Percentiles rank a stretch among this genome's conserved stretches.
These are phyloP conservation scores for Fusarium euwallaceae DNA, from an alignment of 2,329 filamentous ascomycete genomes.

Conservation along the genomic window DNA sequence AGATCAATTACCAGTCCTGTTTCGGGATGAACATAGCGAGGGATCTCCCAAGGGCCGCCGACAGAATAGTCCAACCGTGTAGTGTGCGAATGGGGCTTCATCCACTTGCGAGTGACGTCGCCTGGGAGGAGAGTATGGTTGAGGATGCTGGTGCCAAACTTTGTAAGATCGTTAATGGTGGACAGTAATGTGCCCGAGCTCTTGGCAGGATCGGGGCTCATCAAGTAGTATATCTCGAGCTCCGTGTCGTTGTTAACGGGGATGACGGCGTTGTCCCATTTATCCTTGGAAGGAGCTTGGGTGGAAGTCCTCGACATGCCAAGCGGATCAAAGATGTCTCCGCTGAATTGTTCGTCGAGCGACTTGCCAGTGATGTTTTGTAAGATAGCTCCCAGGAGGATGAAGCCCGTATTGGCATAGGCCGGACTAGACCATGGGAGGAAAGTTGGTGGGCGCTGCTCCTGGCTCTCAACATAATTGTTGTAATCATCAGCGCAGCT, in stretches of 20 bases:
- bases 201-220: neutral
- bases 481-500: neutral
- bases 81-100: conserved; percentile 56
- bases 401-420: conserved; percentile 30
- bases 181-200: conserved; percentile 25
- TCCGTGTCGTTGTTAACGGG: neutral
- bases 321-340: conserved; percentile 23
- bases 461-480: conserved; percentile 2
- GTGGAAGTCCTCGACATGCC: conserved; percentile 15
- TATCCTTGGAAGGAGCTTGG: neutral
- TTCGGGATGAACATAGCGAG: conserved; percentile 52
- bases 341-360: conserved; percentile 3
- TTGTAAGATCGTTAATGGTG: conserved; percentile 32
- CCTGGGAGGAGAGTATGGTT: conserved; percentile 50
- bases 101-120: conserved; percentile 53
- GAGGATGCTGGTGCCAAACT: conserved; percentile 30
- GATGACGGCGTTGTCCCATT: conserved; percentile 6
- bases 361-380: conserved; percentile 17
- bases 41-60: conserved; percentile 57
- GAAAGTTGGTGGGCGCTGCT: conserved; percentile 16
- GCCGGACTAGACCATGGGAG: conserved; percentile 18
- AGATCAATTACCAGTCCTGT: conserved; percentile 56
- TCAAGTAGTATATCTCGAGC: neutral
- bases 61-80: conserved; percentile 55
- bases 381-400: conserved; percentile 19